These are phyloP conservation scores for Colletotrichum sp. DNA, from an alignment of 2,329 filamentous ascomycete species.

Conservation along the genomic window DNA sequence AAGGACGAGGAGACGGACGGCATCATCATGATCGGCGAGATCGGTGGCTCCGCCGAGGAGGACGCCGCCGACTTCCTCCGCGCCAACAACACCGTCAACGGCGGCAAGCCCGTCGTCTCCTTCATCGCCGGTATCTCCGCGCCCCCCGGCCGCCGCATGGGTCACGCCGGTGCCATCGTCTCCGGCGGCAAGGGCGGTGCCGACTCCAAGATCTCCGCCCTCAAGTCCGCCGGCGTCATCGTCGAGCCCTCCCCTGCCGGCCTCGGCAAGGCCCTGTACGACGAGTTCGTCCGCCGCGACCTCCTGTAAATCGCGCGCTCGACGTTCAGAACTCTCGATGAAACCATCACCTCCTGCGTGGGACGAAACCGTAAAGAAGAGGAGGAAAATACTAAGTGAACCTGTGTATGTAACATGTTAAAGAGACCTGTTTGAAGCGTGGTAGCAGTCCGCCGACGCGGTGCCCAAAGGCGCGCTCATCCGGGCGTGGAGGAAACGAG, in stretches of 20 bases:
- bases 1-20: constrained; percentile 96
- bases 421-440: constrained; percentile 17
- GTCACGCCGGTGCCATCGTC: constrained; percentile 97
- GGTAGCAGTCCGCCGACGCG: background rate
- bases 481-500: background rate
- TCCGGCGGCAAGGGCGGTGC: constrained; percentile 97
- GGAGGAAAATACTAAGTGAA: background rate
- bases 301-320: constrained; percentile 69
- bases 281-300: constrained; percentile 95
- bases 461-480: background rate
- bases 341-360: background rate
- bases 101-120: constrained; percentile 90
- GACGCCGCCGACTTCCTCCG: constrained; percentile 97
- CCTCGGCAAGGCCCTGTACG: constrained; percentile 91
- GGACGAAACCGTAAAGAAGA: background rate
- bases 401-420: constrained; percentile 22
- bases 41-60: constrained; percentile 96
- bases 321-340: background rate
- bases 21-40: constrained; percentile 99
- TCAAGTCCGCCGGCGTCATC: constrained; percentile 91
- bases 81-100: constrained; percentile 85
- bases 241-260: constrained; percentile 93
- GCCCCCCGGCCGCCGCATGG: constrained; percentile 95
- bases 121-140: constrained; percentile 99
- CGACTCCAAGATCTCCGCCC: constrained; percentile 95